A percentile compares a stretch with the other conserved stretches of the same genome.
phyloP scores from a whole-genome alignment of 805 yeast species.

The Debaryomyces hansenii region DNA sequence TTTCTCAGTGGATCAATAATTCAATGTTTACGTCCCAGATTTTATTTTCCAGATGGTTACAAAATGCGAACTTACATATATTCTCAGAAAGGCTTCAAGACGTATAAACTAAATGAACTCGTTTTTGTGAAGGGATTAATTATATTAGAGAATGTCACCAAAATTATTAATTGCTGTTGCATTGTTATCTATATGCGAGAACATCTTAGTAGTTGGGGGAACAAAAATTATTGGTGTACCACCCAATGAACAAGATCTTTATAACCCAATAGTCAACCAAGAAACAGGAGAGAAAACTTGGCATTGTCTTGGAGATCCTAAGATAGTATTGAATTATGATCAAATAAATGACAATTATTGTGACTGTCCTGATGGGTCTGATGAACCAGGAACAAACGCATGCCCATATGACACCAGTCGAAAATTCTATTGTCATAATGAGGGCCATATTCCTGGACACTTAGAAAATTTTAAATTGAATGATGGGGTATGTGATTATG shows the following conservation, averaged over 20 bases:
- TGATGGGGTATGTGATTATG: constrained; percentile 93
- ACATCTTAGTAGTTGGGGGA: neutral
- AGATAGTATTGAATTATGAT: constrained; percentile 55
- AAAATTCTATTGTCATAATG: constrained; percentile 73
- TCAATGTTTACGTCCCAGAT: neutral
- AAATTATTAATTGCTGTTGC: neutral
- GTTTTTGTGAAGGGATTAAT: no score
- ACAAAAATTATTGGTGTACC: constrained; percentile 31
- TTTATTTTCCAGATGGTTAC: neutral
- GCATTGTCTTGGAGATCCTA: constrained; percentile 69
- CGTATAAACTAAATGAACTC: no score
- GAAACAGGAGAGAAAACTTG: constrained; percentile 42
- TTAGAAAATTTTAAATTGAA: constrained; percentile 69
- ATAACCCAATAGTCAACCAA: constrained; percentile 51
- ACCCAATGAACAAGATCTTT: constrained; percentile 41
- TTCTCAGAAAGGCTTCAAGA: no score
- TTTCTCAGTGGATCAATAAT: no score
- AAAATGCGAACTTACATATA: neutral
- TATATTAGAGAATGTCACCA: no score
- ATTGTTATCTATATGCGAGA: neutral
- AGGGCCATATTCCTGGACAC: constrained; percentile 62
- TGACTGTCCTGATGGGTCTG: constrained; percentile 97
- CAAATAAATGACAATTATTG: constrained; percentile 87
- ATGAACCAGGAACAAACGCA: constrained; percentile 94
- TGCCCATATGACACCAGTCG: constrained; percentile 45